These are phyloP conservation scores for Setomelanomma holmii DNA, from an alignment of 2,329 filamentous ascomycete species.

Conservation along the genomic window DNA sequence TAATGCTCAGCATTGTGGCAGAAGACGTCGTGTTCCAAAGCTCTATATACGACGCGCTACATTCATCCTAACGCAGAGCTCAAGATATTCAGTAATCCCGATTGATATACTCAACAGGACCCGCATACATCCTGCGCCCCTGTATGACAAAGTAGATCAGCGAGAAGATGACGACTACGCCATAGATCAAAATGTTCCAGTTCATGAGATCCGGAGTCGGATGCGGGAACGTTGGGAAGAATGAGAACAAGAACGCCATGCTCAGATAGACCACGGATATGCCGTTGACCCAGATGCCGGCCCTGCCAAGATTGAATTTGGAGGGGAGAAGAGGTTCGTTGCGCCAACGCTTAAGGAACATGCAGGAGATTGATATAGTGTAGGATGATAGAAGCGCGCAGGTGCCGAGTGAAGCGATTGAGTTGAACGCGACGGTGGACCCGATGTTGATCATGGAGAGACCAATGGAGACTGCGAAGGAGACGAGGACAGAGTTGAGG, in stretches of 20 bases:
- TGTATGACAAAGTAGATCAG: slow-evolving; percentile 52
- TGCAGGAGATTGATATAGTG: slow-evolving; percentile 55
- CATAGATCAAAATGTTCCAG: slow-evolving; percentile 57
- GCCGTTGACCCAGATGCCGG: slow-evolving; percentile 54
- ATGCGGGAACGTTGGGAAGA: slow-evolving; percentile 50
- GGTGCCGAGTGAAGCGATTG: slow-evolving; percentile 30
- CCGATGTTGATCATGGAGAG: slow-evolving; percentile 60
- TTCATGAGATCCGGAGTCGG: slow-evolving; percentile 53
- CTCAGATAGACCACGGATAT: slow-evolving; percentile 50
- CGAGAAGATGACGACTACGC: slow-evolving; percentile 53
- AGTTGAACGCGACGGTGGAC: slow-evolving; percentile 44
- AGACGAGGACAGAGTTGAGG: slow-evolving; percentile 55
- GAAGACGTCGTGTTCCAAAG: too few species aligned
- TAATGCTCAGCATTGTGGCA: too few species aligned
- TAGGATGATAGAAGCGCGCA: slow-evolving; percentile 34
- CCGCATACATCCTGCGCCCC: slow-evolving; percentile 51
- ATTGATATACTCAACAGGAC: slow-evolving; percentile 39
- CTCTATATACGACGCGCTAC: neutral
- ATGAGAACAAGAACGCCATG: slow-evolving; percentile 52
- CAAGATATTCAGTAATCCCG: slow-evolving; percentile 8
- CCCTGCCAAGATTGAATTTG: slow-evolving; percentile 56
- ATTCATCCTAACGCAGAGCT: neutral
- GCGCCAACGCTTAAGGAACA: slow-evolving; percentile 54
- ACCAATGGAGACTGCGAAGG: slow-evolving; percentile 48
- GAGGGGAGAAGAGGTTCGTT: slow-evolving; percentile 52